phyloP scores from a whole-genome alignment of 495 filamentous ascomycete species.

The Lineolata rhizophorae region DNA sequence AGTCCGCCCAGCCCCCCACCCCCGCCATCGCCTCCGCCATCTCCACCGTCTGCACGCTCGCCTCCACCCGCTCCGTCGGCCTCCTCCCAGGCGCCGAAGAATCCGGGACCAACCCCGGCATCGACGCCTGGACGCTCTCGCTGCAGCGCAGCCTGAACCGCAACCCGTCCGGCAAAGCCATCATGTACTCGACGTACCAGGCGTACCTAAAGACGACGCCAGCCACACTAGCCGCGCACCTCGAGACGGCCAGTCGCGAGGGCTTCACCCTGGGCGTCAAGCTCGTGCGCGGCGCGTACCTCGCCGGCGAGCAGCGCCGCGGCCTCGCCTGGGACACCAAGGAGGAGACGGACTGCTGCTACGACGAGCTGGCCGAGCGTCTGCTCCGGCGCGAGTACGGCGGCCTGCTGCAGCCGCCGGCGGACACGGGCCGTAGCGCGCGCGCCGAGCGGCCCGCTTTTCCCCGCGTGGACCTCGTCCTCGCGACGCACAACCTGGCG shows the following conservation, averaged over 20 bases:
- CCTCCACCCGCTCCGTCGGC: slow-evolving; percentile 41
- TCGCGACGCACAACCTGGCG: slow-evolving; percentile 83
- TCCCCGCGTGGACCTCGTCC: slow-evolving; percentile 44
- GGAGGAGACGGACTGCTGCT: slow-evolving; percentile 52
- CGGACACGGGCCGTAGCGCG: slow-evolving; percentile 10
- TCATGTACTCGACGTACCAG: slow-evolving; percentile 62
- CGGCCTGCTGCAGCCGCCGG: slow-evolving; percentile 22
- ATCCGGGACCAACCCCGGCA: slow-evolving; percentile 53
- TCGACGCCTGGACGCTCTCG: slow-evolving; percentile 63
- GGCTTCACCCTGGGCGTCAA: slow-evolving; percentile 73
- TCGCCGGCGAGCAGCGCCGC: slow-evolving; percentile 55
- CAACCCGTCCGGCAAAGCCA: slow-evolving; percentile 26
- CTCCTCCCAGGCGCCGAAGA: slow-evolving; percentile 89
- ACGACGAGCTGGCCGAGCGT: slow-evolving; percentile 36
- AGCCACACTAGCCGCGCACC: slow-evolving; percentile 37
- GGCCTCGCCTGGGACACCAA: slow-evolving; percentile 61
- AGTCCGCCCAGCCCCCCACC: slow-evolving; percentile 32
- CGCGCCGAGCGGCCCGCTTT: slow-evolving; percentile 19
- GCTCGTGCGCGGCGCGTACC: slow-evolving; percentile 79
- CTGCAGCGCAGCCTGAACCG: slow-evolving; percentile 68
- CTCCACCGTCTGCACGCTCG: slow-evolving; percentile 52
- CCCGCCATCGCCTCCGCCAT: slow-evolving; percentile 46
- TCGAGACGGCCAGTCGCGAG: slow-evolving; percentile 39
- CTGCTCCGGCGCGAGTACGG: slow-evolving; percentile 29
- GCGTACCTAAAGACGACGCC: slow-evolving; percentile 62